Evolutionary conservation across 1,139 yeast species (phyloP).

Genomic region (Yamadazyma spencermartinsiae): DNA sequence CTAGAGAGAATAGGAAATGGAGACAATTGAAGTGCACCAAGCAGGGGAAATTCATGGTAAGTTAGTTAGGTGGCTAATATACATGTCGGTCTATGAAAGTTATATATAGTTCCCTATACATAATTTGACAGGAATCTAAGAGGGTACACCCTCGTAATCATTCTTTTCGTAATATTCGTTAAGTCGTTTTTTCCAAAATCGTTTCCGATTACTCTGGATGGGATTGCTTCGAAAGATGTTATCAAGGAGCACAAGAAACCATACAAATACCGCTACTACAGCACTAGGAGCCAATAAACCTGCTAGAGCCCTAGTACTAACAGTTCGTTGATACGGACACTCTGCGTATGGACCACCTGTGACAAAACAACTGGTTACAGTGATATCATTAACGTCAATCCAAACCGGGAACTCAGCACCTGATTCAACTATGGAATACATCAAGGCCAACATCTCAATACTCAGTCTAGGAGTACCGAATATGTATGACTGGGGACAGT

Average conservation of each 20-base stretch:
- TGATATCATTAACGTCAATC: slow-evolving; percentile 83
- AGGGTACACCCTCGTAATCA: slow-evolving; percentile 49
- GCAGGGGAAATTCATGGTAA: too few species aligned
- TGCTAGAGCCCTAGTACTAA: slow-evolving; percentile 57
- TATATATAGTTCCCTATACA: background rate
- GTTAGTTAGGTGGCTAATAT: too few species aligned
- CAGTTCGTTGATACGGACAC: slow-evolving; percentile 72
- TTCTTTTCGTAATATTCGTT: slow-evolving; percentile 37
- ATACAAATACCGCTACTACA: slow-evolving; percentile 52
- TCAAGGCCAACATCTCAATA: slow-evolving; percentile 36
- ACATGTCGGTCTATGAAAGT: too few species aligned
- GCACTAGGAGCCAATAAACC: slow-evolving; percentile 68
- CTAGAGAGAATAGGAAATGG: background rate
- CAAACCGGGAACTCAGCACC: slow-evolving; percentile 49
- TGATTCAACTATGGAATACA: slow-evolving; percentile 20
- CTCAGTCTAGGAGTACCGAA: slow-evolving; percentile 61
- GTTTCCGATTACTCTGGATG: slow-evolving; percentile 41
- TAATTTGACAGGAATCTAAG: slow-evolving; percentile 16
- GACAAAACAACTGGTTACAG: slow-evolving; percentile 79
- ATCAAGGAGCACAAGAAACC: slow-evolving; percentile 43
- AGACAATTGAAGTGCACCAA: too few species aligned
- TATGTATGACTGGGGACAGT: slow-evolving; percentile 50
- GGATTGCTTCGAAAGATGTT: slow-evolving; percentile 36
- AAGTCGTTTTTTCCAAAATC: slow-evolving; percentile 41
- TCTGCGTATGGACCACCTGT: slow-evolving; percentile 75